A percentile compares a stretch with the other conserved stretches of the same genome.
Evolutionary conservation across 192 early-diverging fungal genomes (phyloP).

Genomic region (Allomyces macrogynus): DNA sequence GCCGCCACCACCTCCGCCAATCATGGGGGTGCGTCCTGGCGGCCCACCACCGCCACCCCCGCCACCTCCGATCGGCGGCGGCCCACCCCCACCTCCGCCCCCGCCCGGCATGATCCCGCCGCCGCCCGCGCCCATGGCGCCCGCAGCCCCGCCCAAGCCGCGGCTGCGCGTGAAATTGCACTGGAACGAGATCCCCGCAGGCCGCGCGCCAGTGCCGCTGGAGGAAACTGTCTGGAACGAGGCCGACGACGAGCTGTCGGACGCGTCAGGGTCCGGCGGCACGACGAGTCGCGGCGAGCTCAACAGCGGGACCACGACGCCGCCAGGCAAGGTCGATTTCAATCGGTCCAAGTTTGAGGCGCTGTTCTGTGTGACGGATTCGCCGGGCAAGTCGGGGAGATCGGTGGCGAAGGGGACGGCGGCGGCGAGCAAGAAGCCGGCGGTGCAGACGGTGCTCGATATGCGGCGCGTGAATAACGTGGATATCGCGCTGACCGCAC

Average conservation of each 20-base stretch:
- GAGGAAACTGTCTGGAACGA: constrained; percentile 3
- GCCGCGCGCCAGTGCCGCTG: neutral
- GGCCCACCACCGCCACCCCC: too few species aligned
- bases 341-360: constrained; percentile 10
- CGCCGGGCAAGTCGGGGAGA: neutral
- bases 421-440: constrained; percentile 5
- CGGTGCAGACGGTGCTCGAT: constrained; percentile 9
- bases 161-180: constrained; percentile 19
- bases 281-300: too few species aligned
- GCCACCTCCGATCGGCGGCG: too few species aligned
- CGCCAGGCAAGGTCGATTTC: constrained; percentile 1
- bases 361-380: constrained; percentile 1
- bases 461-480: constrained; percentile 4
- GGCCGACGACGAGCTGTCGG: constrained; percentile 1
- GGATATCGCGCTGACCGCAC: neutral
- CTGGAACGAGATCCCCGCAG: constrained; percentile 19
- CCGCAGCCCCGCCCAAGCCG: constrained; percentile 6
- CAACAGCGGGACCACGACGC: too few species aligned
- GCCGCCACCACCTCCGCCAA: too few species aligned
- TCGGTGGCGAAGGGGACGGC: too few species aligned
- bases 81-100: neutral
- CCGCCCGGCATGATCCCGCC: neutral
- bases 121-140: neutral
- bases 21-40: too few species aligned
- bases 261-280: too few species aligned